Conservation (phyloP, 2,329 filamentous ascomycete genomes). For the Apiospora koreana region DNA sequence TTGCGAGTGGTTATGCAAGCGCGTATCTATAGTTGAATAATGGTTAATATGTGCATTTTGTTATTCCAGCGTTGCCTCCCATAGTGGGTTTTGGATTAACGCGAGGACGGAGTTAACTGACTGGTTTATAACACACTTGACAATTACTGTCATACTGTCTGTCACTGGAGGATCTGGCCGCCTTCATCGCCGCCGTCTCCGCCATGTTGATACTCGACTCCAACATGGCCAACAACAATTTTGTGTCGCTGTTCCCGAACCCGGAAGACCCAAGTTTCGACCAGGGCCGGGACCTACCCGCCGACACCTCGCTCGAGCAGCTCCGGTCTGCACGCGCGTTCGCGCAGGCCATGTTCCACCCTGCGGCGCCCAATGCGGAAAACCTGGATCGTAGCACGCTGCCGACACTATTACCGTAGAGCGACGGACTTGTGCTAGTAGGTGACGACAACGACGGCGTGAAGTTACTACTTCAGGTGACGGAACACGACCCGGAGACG, state of each 20-base stretch:
- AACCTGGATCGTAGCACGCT: conserved; percentile 49
- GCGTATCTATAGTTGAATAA: no score
- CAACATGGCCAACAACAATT: conserved; percentile 58
- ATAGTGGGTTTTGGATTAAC: no score
- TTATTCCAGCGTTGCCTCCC: no score
- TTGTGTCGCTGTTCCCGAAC: conserved; percentile 56
- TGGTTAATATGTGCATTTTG: no score
- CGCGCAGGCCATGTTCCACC: conserved; percentile 46
- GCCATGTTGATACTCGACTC: conserved; percentile 56
- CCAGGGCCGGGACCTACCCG: conserved; percentile 35
- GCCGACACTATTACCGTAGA: conserved; percentile 41
- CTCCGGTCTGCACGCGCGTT: conserved; percentile 35
- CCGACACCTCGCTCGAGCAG: conserved; percentile 36
- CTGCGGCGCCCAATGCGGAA: conserved; percentile 49
- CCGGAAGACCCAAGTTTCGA: conserved; percentile 51
- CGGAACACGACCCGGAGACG: conserved; percentile 53
- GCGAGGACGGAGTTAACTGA: no score
- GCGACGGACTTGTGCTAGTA: conserved; percentile 36
- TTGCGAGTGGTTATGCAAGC: no score
- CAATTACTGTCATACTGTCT: no score
- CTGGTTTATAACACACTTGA: no score
- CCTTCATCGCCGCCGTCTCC: conserved; percentile 44
- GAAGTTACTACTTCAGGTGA: conserved; percentile 47
- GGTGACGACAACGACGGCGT: conserved; percentile 37
- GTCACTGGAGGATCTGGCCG: conserved; percentile 49